Evolutionary conservation across 1,284 basidiomycete species (phyloP), one percentile per base, ranked within the genome.

Genomic region (Sanghuangporus sanghuang): DNA sequence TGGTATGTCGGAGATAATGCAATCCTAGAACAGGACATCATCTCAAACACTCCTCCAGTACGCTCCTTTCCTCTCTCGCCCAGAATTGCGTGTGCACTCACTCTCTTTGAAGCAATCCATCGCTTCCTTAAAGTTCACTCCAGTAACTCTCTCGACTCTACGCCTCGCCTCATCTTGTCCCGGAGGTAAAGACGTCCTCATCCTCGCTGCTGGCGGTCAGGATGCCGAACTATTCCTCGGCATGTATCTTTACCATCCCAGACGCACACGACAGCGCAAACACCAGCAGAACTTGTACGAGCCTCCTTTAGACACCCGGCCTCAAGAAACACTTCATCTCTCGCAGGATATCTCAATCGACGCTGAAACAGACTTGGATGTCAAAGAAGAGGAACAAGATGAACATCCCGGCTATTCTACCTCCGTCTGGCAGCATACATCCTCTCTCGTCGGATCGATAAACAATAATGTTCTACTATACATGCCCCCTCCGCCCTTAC

Each of bases 171-270:
- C 67, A 2, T 73, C 73, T 2, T 58, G 32, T 46, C 50, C 60
- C 16, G 77, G 79, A 6, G 80, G 78, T 16, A 75, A 80, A 1
- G 77, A 82, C 61, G 77, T 83, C 59, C 84, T 82, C 0, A 80
- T 95, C n/a, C 74, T 95, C 16, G 93, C 91, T 35, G 88, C 87
- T 3, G 93, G 92, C 64, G 93, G 93, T 2, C 90, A 92, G 72
- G 85, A 90, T 11, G 85, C 89, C 3, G 90, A 95, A 71, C 79
- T 95, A 1, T 86, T 92, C 61, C 76, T 94, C 23, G 87, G 87
- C 1, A 75, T 86, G 9, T 81, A 83, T 63, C 38, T 36, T 9
- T 65, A 61, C 40, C 55, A 35, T 18, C 59, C 59, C 1, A 44
- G 48, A 18, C 60, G 54, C 11, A 56, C 52, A 3, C 59, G 40